These are phyloP conservation scores for Pyrus hybrid DNA, from an alignment of 331 rosid genomes.

Conservation along the genomic window DNA sequence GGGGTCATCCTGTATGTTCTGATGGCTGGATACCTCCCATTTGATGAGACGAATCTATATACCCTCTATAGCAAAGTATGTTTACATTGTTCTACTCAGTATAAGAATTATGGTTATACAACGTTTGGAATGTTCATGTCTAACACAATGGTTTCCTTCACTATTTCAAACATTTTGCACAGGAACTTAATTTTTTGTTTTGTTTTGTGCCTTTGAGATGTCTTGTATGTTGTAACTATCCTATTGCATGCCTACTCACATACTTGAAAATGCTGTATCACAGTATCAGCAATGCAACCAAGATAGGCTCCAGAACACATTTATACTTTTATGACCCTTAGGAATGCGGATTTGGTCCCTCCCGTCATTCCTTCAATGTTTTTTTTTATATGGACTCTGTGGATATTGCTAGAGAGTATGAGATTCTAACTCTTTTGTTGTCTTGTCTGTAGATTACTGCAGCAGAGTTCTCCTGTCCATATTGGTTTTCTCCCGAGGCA, in stretches of 20 bases:
- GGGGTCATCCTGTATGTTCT: constrained; percentile 81
- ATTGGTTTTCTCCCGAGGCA: constrained; percentile 66
- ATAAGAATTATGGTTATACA: not conserved
- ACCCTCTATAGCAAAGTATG: constrained; percentile 57
- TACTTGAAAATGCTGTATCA: not conserved
- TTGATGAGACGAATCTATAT: constrained; percentile 62
- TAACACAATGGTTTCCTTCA: not conserved
- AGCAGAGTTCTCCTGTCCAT: constrained; percentile 70
- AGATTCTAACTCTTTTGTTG: constrained; percentile 11
- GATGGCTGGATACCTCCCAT: constrained; percentile 94
- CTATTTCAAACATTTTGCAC: not conserved
- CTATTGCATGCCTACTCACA: not conserved
- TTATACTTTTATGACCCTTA: not conserved
- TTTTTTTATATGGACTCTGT: constrained; percentile 7
- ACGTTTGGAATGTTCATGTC: not conserved
- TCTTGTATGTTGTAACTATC: not conserved
- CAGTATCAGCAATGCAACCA: not conserved
- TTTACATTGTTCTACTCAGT: constrained; percentile 11
- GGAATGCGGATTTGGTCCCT: not conserved
- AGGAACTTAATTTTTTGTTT: not conserved
- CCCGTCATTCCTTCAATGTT: constrained; percentile 1
- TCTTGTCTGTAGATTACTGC: constrained; percentile 48
- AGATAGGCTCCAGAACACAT: not conserved
- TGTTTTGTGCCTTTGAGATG: not conserved
- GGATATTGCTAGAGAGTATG: not conserved